Percentiles rank a stretch among this genome's conserved stretches.
phyloP scores from a whole-genome alignment of 495 filamentous ascomycete species.

The Penicillium maclennaniae region DNA sequence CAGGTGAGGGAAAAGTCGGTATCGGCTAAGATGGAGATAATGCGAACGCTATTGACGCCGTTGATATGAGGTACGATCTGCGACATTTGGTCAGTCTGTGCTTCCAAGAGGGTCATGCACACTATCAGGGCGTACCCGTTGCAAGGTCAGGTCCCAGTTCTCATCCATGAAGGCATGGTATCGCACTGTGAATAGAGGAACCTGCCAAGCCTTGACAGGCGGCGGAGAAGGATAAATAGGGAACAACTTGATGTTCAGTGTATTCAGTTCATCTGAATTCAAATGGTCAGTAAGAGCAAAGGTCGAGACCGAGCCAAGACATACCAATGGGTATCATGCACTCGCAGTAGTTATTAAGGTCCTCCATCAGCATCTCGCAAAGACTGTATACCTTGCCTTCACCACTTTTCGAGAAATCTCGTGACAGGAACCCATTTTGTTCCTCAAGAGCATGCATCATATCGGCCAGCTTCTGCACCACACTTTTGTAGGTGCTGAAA shows the following conservation, averaged over 20 bases:
- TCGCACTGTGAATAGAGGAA: conserved; percentile 83
- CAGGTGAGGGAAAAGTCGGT: conserved; percentile 79
- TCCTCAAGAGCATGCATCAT: conserved; percentile 86
- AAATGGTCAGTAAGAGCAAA: conserved; percentile 13
- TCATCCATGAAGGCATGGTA: conserved; percentile 71
- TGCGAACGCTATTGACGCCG: conserved; percentile 80
- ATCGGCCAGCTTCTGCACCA: conserved; percentile 78
- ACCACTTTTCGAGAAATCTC: conserved; percentile 42
- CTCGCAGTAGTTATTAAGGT: conserved; percentile 95
- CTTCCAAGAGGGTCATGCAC: background rate
- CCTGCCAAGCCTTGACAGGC: conserved; percentile 76
- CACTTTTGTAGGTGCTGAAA: conserved; percentile 67
- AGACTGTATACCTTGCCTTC: conserved; percentile 71
- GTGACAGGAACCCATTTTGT: conserved; percentile 68
- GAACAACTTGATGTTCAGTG: conserved; percentile 94
- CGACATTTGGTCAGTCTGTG: background rate
- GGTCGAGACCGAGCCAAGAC: conserved; percentile 15
- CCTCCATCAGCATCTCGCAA: conserved; percentile 88
- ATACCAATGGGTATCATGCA: conserved; percentile 93
- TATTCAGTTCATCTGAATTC: conserved; percentile 77
- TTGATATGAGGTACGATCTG: conserved; percentile 78
- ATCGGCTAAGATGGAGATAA: conserved; percentile 78
- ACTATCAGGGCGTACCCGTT: conserved; percentile 44
- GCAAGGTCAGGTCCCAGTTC: conserved; percentile 89
- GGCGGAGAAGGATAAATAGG: conserved; percentile 75